Evolutionary conservation across 345 rosid species (phyloP), one percentile per base, ranked within the genome.

Genomic region (Noccaea bulbosa): DNA sequence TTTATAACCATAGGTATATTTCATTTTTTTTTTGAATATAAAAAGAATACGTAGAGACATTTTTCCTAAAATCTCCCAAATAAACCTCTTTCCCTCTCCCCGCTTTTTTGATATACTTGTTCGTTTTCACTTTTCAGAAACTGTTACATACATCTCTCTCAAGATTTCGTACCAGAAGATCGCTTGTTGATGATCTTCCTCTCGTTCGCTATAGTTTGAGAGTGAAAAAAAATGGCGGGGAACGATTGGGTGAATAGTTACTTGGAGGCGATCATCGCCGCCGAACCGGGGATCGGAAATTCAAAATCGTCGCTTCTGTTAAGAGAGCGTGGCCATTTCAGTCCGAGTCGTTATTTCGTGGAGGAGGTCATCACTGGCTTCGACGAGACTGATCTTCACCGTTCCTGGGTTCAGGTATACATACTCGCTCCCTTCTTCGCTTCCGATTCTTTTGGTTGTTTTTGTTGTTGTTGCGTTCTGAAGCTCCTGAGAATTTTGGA

Each of bases 381-480:
- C 76, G 96, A 88, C 70, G 95, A 90, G 84, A 87, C 92, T 76
- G 98, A 92, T 83, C 96, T 92, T 67, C 86, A 89, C 63, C 96
- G 96, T 67, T 83, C 96, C 7, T 89, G 96, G 96, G 81, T 80
- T 64, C 86, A 81, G 74, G 96, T 89, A 20, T 17, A 17, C 1
- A 17, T 20, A 65, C 40, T 1, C 35, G 0, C 9, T 0, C 12
- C 39, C 53, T 27, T 27, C 4, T 27, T 4, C 24, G 2, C 59
- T 57, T 62, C 39, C 0, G 8, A 15, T 47, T 65, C 53, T 6
- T 2, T 1, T 20, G 22, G 22, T 20, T 20, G 1, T 20, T 20
- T 1, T 20, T 20, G 22, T 20, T 20, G 22, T 11, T 20, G 9
- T 33, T 49, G 6, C 11, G 7, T 35, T 38, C 45, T 24, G 3